These are phyloP conservation scores for Blastobotrys capitulatus DNA, from an alignment of 1,139 yeast genomes.

Conservation along the genomic window DNA sequence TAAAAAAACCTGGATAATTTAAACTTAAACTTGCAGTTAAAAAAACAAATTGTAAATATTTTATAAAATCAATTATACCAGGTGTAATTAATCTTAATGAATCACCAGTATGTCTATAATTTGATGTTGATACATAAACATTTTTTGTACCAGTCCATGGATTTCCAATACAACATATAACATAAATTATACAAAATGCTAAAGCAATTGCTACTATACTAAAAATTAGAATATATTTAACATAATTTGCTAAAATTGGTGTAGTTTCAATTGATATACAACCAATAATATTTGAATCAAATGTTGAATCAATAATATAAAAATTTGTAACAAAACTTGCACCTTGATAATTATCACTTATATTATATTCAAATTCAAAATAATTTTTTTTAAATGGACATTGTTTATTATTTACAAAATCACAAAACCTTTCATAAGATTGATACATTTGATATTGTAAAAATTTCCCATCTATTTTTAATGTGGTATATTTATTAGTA, in stretches of 20 bases:
- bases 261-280: slow-evolving; percentile 48
- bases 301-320: slow-evolving; percentile 35
- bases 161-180: slow-evolving; percentile 38
- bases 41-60: slow-evolving; percentile 53
- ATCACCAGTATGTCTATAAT: slow-evolving; percentile 56
- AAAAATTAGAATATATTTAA: slow-evolving; percentile 40
- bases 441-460: slow-evolving; percentile 18
- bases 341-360: slow-evolving; percentile 26
- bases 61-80: slow-evolving; percentile 43
- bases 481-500: slow-evolving; percentile 22
- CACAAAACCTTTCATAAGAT: slow-evolving; percentile 29
- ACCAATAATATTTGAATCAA: slow-evolving; percentile 38
- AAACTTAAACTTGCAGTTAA: slow-evolving; percentile 52
- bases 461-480: slow-evolving; percentile 7
- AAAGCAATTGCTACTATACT: slow-evolving; percentile 42
- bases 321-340: slow-evolving; percentile 30
- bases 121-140: slow-evolving; percentile 52
- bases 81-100: slow-evolving; percentile 56
- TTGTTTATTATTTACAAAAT: slow-evolving; percentile 16
- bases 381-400: slow-evolving; percentile 29
- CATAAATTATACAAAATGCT: slow-evolving; percentile 41
- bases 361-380: slow-evolving; percentile 23
- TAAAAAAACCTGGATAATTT: slow-evolving; percentile 60
- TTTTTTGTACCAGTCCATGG: slow-evolving; percentile 60
- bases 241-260: slow-evolving; percentile 42